A percentile compares a stretch with the other conserved stretches of the same genome.
phyloP scores from a whole-genome alignment of 2,329 filamentous ascomycete species.

The Aspergillus sp. region DNA sequence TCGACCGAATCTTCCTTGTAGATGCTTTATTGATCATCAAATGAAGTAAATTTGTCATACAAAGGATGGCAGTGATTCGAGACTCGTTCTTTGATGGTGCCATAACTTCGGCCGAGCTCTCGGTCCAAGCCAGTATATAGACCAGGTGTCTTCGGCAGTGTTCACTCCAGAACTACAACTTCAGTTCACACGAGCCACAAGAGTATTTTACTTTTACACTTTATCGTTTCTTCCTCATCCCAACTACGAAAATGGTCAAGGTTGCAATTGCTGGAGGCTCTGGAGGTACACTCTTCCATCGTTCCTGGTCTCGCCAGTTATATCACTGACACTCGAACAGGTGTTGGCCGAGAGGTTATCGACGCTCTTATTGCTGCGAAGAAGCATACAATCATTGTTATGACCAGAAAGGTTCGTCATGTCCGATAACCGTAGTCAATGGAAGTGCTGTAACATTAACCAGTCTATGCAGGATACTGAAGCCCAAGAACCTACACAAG shows the following conservation, averaged over 20 bases:
- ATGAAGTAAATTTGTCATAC: no score
- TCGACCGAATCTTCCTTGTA: no score
- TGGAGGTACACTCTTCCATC: background rate
- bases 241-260: conserved; percentile 6
- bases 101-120: background rate
- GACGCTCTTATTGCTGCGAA: conserved; percentile 8
- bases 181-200: background rate
- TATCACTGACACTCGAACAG: background rate
- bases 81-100: background rate
- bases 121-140: background rate
- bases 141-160: background rate
- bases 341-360: conserved; percentile 11
- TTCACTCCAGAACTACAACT: no score
- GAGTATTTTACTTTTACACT: no score
- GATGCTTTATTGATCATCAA: no score
- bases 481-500: background rate
- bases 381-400: conserved; percentile 7
- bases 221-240: no score
- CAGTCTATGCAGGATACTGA: background rate
- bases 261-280: conserved; percentile 9
- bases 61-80: no score
- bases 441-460: background rate
- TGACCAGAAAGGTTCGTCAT: conserved; percentile 6
- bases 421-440: background rate
- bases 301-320: no score